Evolutionary conservation across 2,329 filamentous ascomycete genomes (phyloP), one percentile per base, ranked within the genome.

Genomic region (Penicillium sp.): DNA sequence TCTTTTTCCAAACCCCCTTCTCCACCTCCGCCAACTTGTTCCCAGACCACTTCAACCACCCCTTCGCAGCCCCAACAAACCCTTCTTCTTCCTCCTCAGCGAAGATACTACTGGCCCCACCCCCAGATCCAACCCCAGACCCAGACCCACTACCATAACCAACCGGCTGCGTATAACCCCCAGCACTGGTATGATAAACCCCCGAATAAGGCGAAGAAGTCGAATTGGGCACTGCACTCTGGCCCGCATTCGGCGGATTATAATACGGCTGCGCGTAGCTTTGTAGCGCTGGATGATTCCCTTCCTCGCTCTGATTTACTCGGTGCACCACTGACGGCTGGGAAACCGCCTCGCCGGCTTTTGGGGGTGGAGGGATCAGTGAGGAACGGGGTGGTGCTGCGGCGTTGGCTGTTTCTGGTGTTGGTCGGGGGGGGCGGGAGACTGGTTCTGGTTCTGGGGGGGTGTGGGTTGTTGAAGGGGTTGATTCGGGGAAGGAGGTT

Each of bases 1-100:
- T 74, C 57, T 70, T 69, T 68, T 67, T 77, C 78, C 78, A 80
- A 42, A 77, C 73, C 66, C 74, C 74, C 51, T 74, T 73, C 64
- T 79, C 77, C 41, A 75, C 71, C 65, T 79, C 72, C 8, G 69
- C 73, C 51, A 77, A 58, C 53, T 75, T 75, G 45, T 61, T 65
- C 4, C 76, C 76, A 18, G 73, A 75, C 45, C 57, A 67, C 36
- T 64, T 66, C 53, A 74, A 67, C 75, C 76, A 79, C 7, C 69
- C 69, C 61, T 73, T 78, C 1, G 77, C 74, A 4, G 67, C 69
- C 30, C 69, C 69, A 62, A 75, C 43, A 62, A 62, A 70, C 54
- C 70, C 61, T 62, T 72, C 73, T 62, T 72, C 73, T 60, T 74
- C 58, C 59, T 64, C 60, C 14, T 65, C 61, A 0, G 58, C 42